Conservation (phyloP, 106 monocot species). For the Platanthera zijinensis region DNA sequence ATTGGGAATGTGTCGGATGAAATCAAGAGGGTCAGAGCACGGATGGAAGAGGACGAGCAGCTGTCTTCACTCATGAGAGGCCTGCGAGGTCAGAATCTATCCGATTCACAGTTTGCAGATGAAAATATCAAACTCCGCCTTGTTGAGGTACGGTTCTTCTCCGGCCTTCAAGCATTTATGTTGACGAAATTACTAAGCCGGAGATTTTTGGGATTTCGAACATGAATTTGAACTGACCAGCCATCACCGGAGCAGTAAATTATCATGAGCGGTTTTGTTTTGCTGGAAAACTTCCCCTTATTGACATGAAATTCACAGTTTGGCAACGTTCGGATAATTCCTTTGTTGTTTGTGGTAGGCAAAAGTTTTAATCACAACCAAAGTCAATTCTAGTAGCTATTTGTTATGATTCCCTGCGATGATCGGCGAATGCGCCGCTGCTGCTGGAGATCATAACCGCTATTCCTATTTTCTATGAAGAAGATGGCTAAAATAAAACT, state of each 20-base stretch:
- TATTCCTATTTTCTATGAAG: too few relatives aligned
- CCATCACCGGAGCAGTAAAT: not conserved
- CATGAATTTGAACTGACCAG: not conserved
- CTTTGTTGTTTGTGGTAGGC: not conserved
- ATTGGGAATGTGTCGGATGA: slow-evolving; percentile 77
- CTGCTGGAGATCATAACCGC: too few relatives aligned
- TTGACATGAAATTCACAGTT: not conserved
- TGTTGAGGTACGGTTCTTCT: slow-evolving; percentile 55
- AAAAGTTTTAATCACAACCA: not conserved
- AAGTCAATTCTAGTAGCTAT: not conserved
- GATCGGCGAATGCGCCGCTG: too few relatives aligned
- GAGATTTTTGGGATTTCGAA: not conserved
- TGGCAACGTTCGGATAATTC: not conserved
- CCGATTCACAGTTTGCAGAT: slow-evolving; percentile 82
- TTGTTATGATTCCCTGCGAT: not conserved
- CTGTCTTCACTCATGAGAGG: slow-evolving; percentile 81
- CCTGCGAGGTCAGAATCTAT: slow-evolving; percentile 84
- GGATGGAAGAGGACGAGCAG: slow-evolving; percentile 99
- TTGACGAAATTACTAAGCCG: not conserved
- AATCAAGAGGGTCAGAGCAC: slow-evolving; percentile 76
- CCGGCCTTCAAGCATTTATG: not conserved
- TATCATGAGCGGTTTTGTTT: not conserved
- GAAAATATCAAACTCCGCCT: slow-evolving; percentile 78
- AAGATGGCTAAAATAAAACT: too few relatives aligned
- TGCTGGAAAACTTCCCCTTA: not conserved